A percentile compares a stretch with the other conserved stretches of the same genome.
Evolutionary conservation across 306 rosid genomes (phyloP).

Genomic region (Cicer bijugum): DNA sequence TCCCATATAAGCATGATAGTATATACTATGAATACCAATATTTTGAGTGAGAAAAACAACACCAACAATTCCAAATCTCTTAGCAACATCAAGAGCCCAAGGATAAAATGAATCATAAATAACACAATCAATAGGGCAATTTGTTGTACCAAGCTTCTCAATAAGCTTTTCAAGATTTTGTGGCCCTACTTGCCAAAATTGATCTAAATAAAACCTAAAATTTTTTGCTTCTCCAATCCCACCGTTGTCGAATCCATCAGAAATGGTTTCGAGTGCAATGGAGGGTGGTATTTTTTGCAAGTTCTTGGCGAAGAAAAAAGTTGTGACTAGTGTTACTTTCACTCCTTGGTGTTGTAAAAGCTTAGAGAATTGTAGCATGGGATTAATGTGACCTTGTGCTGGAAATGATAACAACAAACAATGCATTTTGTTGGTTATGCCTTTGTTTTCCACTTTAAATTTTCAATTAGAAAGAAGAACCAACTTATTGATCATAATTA

Average conservation of each 20-base stretch:
- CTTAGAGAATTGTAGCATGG: slow-evolving; percentile 47
- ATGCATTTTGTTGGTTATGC: slow-evolving; percentile 27
- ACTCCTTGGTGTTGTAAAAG: slow-evolving; percentile 42
- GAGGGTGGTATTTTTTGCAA: slow-evolving; percentile 28
- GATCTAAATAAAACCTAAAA: not conserved
- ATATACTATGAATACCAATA: slow-evolving; percentile 20
- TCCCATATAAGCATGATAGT: slow-evolving; percentile 32
- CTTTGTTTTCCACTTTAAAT: not conserved
- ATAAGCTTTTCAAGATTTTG: slow-evolving; percentile 14
- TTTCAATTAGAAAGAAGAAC: not conserved
- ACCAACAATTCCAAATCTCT: slow-evolving; percentile 36
- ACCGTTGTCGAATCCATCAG: slow-evolving; percentile 35
- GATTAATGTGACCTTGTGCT: slow-evolving; percentile 53
- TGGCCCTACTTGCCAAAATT: slow-evolving; percentile 24
- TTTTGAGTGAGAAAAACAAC: slow-evolving; percentile 40
- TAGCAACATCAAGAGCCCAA: slow-evolving; percentile 41
- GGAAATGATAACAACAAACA: slow-evolving; percentile 51
- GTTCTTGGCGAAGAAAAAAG: slow-evolving; percentile 28
- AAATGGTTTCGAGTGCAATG: slow-evolving; percentile 37
- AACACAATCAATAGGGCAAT: slow-evolving; percentile 36
- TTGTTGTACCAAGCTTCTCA: slow-evolving; percentile 21
- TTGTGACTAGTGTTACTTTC: slow-evolving; percentile 45
- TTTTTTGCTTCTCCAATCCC: not conserved
- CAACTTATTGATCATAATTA: not conserved
- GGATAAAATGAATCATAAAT: slow-evolving; percentile 32